Conservation (phyloP, 2,329 filamentous ascomycete genomes). For the Pseudogymnoascus sp. region DNA sequence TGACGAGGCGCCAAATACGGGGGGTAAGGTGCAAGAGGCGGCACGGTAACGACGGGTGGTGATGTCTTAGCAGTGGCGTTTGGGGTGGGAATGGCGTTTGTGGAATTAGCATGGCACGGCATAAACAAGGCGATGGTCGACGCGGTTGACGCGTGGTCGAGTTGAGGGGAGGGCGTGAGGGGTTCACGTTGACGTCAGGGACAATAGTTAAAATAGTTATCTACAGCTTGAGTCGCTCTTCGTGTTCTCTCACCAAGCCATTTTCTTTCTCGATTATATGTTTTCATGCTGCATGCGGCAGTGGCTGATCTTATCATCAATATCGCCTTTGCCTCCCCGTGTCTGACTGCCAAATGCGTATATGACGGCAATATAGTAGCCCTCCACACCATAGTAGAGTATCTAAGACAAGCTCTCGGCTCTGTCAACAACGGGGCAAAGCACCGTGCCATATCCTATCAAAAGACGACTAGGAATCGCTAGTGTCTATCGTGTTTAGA, state of each 20-base stretch:
- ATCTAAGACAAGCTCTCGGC: not conserved
- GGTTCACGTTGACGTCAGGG: not conserved
- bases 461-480: not conserved
- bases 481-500: not conserved
- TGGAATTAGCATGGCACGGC: not conserved
- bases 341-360: not conserved
- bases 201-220: not conserved
- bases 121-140: not conserved
- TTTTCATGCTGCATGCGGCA: not conserved
- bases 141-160: not conserved
- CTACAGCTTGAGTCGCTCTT: not conserved
- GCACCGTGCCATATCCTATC: not conserved
- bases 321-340: not conserved
- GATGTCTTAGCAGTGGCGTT: constrained; percentile 1
- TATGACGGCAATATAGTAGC: not conserved
- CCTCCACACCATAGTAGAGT: not conserved
- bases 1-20: constrained; percentile 73
- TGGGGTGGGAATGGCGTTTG: not conserved
- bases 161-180: not conserved
- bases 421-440: not conserved
- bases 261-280: not conserved
- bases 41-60: constrained; percentile 33
- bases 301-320: not conserved
- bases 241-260: constrained; percentile 1
- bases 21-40: constrained; percentile 73